Evolutionary conservation across 2,329 filamentous ascomycete species (phyloP).

Genomic region (Phialemonium atrogriseum): DNA sequence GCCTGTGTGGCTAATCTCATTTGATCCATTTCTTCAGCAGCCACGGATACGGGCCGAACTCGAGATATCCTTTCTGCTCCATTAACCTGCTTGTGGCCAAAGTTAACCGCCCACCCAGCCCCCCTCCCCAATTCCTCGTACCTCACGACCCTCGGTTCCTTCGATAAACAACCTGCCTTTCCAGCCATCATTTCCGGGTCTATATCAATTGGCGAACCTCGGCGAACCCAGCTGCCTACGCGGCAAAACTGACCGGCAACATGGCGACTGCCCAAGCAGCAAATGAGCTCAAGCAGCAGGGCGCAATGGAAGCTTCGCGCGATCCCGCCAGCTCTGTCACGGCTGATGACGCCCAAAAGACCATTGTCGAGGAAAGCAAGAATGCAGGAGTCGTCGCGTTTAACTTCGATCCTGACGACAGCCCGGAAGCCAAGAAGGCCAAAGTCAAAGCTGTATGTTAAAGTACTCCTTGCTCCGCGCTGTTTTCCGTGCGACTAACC

Average conservation of each 20-base stretch:
- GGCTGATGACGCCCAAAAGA: constrained; percentile 62
- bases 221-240: constrained; percentile 1
- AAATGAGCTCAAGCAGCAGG: constrained; percentile 72
- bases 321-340: constrained; percentile 61
- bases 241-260: constrained; percentile 8
- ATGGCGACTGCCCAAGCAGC: constrained; percentile 22
- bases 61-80: too few relatives aligned
- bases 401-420: constrained; percentile 80
- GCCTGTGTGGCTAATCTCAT: too few relatives aligned
- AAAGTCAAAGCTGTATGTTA: constrained; percentile 65
- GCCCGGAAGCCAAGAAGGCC: constrained; percentile 72
- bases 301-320: constrained; percentile 66
- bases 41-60: too few relatives aligned
- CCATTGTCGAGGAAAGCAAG: constrained; percentile 67
- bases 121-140: too few relatives aligned
- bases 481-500: constrained; percentile 9
- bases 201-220: constrained; percentile 1
- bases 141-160: too few relatives aligned
- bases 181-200: too few relatives aligned
- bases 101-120: too few relatives aligned
- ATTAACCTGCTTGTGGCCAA: too few relatives aligned
- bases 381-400: constrained; percentile 74
- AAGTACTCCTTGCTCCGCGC: constrained; percentile 6
- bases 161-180: too few relatives aligned
- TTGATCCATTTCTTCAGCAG: too few relatives aligned